Conservation (phyloP, 2,329 filamentous ascomycete species). For the Onygenales sp. region DNA sequence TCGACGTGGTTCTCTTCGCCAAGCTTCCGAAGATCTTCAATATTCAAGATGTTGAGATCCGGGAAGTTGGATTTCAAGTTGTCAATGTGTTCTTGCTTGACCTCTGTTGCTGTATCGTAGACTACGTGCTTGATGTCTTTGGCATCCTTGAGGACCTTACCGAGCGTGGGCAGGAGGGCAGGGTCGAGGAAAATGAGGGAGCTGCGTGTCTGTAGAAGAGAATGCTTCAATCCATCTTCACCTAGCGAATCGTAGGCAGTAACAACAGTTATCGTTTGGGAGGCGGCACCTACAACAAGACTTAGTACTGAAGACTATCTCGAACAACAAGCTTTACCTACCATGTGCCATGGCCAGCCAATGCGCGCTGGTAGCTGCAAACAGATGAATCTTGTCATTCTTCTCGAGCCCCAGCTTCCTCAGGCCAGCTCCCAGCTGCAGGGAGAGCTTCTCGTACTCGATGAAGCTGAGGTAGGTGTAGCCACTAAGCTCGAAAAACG, state of each 20-base stretch:
- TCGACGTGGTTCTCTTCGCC: constrained; percentile 57
- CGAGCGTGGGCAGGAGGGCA: constrained; percentile 36
- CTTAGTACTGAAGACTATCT: too few species aligned
- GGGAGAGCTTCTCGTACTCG: constrained; percentile 63
- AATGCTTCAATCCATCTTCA: constrained; percentile 25
- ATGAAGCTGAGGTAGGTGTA: constrained; percentile 70
- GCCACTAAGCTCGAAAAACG: constrained; percentile 71
- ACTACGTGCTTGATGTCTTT: constrained; percentile 44
- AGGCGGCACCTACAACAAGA: constrained; percentile 45
- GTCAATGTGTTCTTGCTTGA: constrained; percentile 40
- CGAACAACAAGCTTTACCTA: constrained; percentile 18
- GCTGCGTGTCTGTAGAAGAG: constrained; percentile 22
- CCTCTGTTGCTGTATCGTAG: constrained; percentile 44
- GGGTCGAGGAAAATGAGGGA: constrained; percentile 27
- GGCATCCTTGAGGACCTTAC: constrained; percentile 43
- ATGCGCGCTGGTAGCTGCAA: constrained; percentile 71
- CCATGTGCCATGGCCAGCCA: constrained; percentile 79
- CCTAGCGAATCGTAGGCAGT: constrained; percentile 39
- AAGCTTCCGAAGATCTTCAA: constrained; percentile 41
- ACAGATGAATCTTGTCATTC: constrained; percentile 66
- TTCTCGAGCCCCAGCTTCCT: constrained; percentile 62
- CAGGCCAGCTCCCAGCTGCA: constrained; percentile 63
- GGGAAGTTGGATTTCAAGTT: constrained; percentile 42
- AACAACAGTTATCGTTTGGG: constrained; percentile 83
- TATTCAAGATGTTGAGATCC: constrained; percentile 41